Evolutionary conservation across 2,329 filamentous ascomycete genomes (phyloP), one percentile per base, ranked within the genome.

Genomic region (Calonectria multiphialidica): DNA sequence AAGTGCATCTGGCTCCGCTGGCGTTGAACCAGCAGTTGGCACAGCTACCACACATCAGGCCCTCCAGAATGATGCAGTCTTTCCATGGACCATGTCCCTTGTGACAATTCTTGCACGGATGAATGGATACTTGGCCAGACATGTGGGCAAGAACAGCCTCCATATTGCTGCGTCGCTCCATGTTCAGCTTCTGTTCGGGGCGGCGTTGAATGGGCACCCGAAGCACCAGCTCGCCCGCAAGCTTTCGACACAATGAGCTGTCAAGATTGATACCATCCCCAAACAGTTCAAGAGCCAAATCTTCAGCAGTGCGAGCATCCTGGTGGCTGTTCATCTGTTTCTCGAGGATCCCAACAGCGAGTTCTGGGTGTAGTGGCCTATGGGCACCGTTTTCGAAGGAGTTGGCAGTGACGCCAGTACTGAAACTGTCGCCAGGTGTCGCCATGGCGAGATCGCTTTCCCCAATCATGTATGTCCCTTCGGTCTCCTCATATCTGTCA

Each of bases 11-110:
- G 12, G 88, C 86, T 12, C 90, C 90, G 63, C 89, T 90, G 9
- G 90, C 90, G 69, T 92, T 92, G 80, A 89, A 91, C 90, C 90
- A 91, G 79, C 90, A 92, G 77, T 92, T 92, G 70, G 89, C 87
- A 73, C 90, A 92, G 77, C 88, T 90, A 12, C 90, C 90, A 71
- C 88, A 91, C 88, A 91, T 89, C 78, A 90, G 88, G 1, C 90
- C 89, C 59, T 88, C 87, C 25, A 90, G 87, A n/a, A 90, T 83
- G n/a, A 92, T 85, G 74, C 90, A 92, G 18, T 85, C 84, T 1
- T 84, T 88, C 89, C 89, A 92, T 0, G 90, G 90, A 0, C 90
- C 90, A 72, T 91, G 88, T 5, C 89, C 89, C 78, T 90, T 91
- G 80, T 87, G 86, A 79, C 90, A 92, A 80, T 90, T 91, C 80